A percentile compares a stretch with the other conserved stretches of the same genome.
Conservation (phyloP, 371 early-diverging fungal species). For the Mortierella sp. region DNA sequence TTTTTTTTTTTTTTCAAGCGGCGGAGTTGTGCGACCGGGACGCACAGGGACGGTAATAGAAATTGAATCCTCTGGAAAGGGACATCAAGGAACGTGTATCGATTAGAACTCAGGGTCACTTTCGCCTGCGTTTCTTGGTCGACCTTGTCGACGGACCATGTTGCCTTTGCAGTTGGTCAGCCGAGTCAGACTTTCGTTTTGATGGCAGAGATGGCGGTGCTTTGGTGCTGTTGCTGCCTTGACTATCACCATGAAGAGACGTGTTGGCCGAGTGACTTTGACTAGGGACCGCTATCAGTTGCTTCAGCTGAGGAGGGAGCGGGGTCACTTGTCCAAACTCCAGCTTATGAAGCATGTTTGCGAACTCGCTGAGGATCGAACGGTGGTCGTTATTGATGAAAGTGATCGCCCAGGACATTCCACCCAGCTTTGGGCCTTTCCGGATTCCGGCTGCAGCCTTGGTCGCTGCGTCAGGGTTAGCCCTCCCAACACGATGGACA, state of each 20-base stretch:
- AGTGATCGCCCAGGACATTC: slow-evolving; percentile 65
- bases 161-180: background rate
- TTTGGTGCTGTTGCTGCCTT: background rate
- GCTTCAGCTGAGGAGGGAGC: slow-evolving; percentile 60
- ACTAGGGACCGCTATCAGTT: slow-evolving; percentile 5
- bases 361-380: slow-evolving; percentile 60
- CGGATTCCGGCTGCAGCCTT: slow-evolving; percentile 29
- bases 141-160: background rate
- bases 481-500: slow-evolving; percentile 69
- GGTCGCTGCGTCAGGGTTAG: slow-evolving; percentile 54
- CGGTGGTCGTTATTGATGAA: slow-evolving; percentile 71
- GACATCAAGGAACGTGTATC: too few relatives aligned
- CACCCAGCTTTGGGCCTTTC: slow-evolving; percentile 42
- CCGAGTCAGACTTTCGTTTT: slow-evolving; percentile 7
- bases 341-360: slow-evolving; percentile 57
- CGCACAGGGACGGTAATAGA: too few relatives aligned
- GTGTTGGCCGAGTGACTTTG: background rate
- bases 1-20: too few relatives aligned
- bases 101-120: too few relatives aligned
- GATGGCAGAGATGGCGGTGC: background rate
- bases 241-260: background rate
- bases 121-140: slow-evolving; percentile 8
- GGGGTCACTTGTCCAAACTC: slow-evolving; percentile 63
- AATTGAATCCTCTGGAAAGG: too few relatives aligned
- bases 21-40: too few relatives aligned